Evolutionary conservation across 352 stramenopile species (phyloP), one percentile per base, ranked within the genome.

Genomic region (Blastocystis hominis): DNA sequence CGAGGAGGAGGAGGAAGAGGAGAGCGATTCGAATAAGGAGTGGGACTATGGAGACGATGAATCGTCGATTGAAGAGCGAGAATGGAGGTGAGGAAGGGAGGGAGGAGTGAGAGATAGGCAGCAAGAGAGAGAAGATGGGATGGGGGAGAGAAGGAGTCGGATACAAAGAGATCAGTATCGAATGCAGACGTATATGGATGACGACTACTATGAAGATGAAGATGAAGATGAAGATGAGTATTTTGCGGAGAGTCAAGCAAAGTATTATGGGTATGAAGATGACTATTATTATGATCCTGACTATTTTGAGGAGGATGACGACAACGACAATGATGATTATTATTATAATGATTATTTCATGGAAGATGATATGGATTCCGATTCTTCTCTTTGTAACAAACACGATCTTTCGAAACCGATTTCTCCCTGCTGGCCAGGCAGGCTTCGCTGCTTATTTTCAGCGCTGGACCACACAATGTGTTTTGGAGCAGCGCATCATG

Each of bases 401-500:
- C 50, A 59, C 50, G n/a, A 20, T 30, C 24, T 30, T 30, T 30
- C 24, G 50, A 59, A 59, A n/a, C 10, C 10, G n/a, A 59, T 59
- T 56, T 59, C 50, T 13, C 50, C 0, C 50, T 59, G 50, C n/a
- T 59, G 50, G 50, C 50, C 50, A 59, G 50, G n/a, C 50, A 59
- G 50, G 13, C 2, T 20, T 59, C n/a, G 10, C 13, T 20, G 17
- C 34, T 34, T 34, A 17, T 15, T 4, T 63, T 80, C 70, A 44
- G 42, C n/a, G 63, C 6, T 47, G n/a, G 46, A 7, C 42, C 20
- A 47, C 70, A 80, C 70, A 40, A 13, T n/a, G 70, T 80, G 70
- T 80, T 80, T 42, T 30, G 17, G 34, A 13, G n/a, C 20, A 47
- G n/a, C 38, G 15, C 70, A 40, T 80, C 70, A 80, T 80, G 70